Evolutionary conservation across 140 eudicot genomes (phyloP).

Genomic region (Erigeron philadelphicus): DNA sequence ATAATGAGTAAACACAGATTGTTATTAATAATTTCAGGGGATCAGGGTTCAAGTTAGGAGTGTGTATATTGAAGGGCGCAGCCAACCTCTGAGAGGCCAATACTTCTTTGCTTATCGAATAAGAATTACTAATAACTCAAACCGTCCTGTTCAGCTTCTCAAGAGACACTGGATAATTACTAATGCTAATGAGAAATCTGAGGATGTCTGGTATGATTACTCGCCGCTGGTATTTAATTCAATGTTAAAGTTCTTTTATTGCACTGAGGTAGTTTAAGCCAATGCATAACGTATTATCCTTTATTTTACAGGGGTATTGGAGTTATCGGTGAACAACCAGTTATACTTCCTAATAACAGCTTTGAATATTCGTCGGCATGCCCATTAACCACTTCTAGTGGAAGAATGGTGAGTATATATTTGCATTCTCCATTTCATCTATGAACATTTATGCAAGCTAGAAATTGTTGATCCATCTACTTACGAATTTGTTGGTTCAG

Average conservation of each 20-base stretch:
- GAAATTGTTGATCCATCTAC: no score
- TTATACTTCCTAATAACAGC: slow-evolving; percentile 79
- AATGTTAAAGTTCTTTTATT: slow-evolving; percentile 6
- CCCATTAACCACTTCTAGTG: slow-evolving; percentile 82
- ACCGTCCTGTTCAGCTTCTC: slow-evolving; percentile 82
- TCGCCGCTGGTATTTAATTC: slow-evolving; percentile 5
- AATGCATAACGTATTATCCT: neutral
- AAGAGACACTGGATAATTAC: slow-evolving; percentile 96
- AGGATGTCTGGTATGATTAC: slow-evolving; percentile 70
- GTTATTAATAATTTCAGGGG: slow-evolving; percentile 45
- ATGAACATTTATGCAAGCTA: neutral
- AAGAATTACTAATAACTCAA: slow-evolving; percentile 87
- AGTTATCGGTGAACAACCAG: slow-evolving; percentile 98
- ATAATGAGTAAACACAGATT: neutral
- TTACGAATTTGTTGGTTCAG: no score
- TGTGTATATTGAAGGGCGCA: slow-evolving; percentile 76
- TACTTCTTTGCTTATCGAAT: slow-evolving; percentile 88
- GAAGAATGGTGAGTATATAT: slow-evolving; percentile 75
- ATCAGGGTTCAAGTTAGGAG: slow-evolving; percentile 96
- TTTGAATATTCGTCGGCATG: slow-evolving; percentile 99
- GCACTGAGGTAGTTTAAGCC: neutral
- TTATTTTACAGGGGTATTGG: slow-evolving; percentile 71
- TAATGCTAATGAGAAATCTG: slow-evolving; percentile 87
- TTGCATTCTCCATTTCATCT: slow-evolving; percentile 1
- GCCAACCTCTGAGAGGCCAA: slow-evolving; percentile 80